Base-by-base conservation (phyloP, 768 basidiomycete genomes). In the Rickenella mellea region DNA sequence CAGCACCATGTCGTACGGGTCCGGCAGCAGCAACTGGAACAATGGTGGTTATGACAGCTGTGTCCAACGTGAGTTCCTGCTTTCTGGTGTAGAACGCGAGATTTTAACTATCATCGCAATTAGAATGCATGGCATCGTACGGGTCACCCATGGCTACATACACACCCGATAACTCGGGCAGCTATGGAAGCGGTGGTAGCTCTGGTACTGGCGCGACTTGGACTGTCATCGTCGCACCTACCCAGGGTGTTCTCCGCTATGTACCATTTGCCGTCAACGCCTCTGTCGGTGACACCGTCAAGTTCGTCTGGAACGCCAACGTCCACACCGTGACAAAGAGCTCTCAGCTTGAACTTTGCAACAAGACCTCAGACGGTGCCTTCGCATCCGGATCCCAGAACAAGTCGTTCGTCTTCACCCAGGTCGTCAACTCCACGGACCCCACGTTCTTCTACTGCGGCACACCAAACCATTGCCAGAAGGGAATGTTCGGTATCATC, bases 401-500 rank as follows among this genome's bases (percentile, higher is more conserved):
- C 65, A 62, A 70, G 59, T 66, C 57, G 63, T 82, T 80, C 65
- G 66, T 72, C 43, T 87, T 84, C 70, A 73, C 70, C 35, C 76
- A 81, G 62, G 69, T 73, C 43, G 74, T 87, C 59, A 86, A 85
- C 61, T 70, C 75, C 60, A 85, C 83, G 40, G 69, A 76, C 53
- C 71, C 83, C n/a, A 69, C 68, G 42, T 86, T 71, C 74, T 85
- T 68, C 76, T 81, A 78, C 68, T 89, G 85, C 60, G 76, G 65
- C 47, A 73, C 75, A 36, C 75, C 80, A 32, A 62, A 52, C 43
- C 86, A 90, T 58, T 89, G 87, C 58, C 59, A 75, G 56, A 79
- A 83, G 70, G 87, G 85, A 52, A 89, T 89, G 84, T 89, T 85
- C 57, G 84, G 83, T 63, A 72, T 83, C 63, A 78, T 83, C 52